phyloP scores from a whole-genome alignment of 495 filamentous ascomycete species.

The Wilcoxina mikolae region DNA sequence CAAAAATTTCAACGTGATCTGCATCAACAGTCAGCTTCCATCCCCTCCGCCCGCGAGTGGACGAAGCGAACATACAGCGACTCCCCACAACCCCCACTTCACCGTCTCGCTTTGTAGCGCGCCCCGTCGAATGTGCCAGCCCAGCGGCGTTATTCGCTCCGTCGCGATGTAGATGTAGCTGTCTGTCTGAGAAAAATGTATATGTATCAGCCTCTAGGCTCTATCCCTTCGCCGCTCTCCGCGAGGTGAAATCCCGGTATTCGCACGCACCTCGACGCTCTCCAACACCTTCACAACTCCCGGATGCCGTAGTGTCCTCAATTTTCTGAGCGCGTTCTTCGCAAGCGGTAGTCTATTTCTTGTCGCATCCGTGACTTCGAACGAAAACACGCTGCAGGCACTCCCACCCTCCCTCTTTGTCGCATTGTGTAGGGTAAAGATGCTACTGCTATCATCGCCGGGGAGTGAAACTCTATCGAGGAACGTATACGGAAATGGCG shows the following conservation, averaged over 20 bases:
- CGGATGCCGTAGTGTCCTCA: slow-evolving; percentile 81
- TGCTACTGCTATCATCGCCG: slow-evolving; percentile 78
- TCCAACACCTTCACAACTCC: slow-evolving; percentile 87
- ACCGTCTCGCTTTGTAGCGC: slow-evolving; percentile 73
- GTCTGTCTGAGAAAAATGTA: slow-evolving; percentile 77
- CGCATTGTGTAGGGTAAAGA: slow-evolving; percentile 54
- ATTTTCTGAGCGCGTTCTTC: slow-evolving; percentile 80
- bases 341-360: slow-evolving; percentile 69
- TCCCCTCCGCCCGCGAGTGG: background rate
- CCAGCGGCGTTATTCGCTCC: slow-evolving; percentile 68
- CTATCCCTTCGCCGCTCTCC: background rate
- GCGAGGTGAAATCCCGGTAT: background rate
- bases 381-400: slow-evolving; percentile 82
- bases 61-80: slow-evolving; percentile 47
- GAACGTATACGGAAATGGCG: slow-evolving; percentile 77
- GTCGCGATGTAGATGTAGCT: slow-evolving; percentile 89
- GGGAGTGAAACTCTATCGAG: background rate
- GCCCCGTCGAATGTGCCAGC: slow-evolving; percentile 74
- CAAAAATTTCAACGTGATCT: slow-evolving; percentile 89
- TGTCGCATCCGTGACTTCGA: slow-evolving; percentile 61
- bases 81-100: slow-evolving; percentile 83
- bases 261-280: slow-evolving; percentile 68
- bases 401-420: slow-evolving; percentile 54
- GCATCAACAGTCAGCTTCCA: slow-evolving; percentile 6
- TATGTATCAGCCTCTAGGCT: background rate